Evolutionary conservation across 2,329 filamentous ascomycete genomes (phyloP).

Genomic region (Blastomyces percursus): DNA sequence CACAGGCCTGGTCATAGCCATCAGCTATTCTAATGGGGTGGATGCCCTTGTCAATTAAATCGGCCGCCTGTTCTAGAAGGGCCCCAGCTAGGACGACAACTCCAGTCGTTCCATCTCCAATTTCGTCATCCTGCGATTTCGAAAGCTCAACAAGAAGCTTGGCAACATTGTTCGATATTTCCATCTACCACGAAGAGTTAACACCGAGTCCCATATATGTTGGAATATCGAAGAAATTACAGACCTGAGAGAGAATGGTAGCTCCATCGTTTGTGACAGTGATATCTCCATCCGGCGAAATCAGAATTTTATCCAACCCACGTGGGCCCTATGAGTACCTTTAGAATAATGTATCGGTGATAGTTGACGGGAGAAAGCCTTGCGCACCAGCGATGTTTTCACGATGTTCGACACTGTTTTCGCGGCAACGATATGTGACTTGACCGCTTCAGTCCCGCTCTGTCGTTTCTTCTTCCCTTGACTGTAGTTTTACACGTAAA

Average conservation of each 20-base stretch:
- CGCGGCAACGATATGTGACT: conserved; percentile 94
- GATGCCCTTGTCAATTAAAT: conserved; percentile 98
- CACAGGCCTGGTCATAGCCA: conserved; percentile 94
- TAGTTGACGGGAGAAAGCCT: neutral
- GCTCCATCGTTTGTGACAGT: conserved; percentile 98
- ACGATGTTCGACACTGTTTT: conserved; percentile 94
- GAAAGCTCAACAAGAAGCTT: conserved; percentile 95
- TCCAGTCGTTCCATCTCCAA: conserved; percentile 94
- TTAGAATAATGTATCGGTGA: neutral
- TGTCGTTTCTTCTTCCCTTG: conserved; percentile 97
- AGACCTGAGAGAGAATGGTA: conserved; percentile 72
- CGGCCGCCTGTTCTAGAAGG: conserved; percentile 88
- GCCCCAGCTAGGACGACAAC: conserved; percentile 93
- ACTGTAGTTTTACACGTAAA: conserved; percentile 38
- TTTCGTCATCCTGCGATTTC: conserved; percentile 97
- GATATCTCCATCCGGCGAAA: conserved; percentile 96
- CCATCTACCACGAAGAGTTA: conserved; percentile 54
- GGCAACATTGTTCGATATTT: conserved; percentile 96
- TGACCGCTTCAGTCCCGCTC: conserved; percentile 93
- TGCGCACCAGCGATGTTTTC: conserved; percentile 71
- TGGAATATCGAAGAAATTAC: conserved; percentile 12
- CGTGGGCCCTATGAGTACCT: conserved; percentile 55
- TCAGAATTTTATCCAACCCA: conserved; percentile 97
- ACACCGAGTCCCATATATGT: neutral
- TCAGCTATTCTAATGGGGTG: conserved; percentile 98